Evolutionary conservation across 2,329 filamentous ascomycete genomes (phyloP).

Genomic region (Apiospora marii): DNA sequence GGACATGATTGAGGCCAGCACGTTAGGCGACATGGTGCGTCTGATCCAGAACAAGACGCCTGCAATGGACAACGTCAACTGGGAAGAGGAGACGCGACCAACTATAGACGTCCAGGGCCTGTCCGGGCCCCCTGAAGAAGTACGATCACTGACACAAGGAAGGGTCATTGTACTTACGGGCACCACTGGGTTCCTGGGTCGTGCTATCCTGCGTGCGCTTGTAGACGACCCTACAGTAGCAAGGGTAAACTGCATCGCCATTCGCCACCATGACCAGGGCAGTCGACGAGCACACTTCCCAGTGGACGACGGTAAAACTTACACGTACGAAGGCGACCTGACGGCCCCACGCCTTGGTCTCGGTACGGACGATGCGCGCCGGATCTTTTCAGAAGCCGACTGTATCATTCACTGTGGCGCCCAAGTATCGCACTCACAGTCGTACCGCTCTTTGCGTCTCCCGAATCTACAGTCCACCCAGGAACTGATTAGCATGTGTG

Average conservation of each 20-base stretch:
- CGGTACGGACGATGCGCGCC: background rate
- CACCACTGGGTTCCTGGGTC: constrained; percentile 50
- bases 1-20: background rate
- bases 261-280: too few species aligned
- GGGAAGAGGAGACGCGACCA: background rate
- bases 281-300: too few species aligned
- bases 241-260: constrained; percentile 37
- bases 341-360: constrained; percentile 24
- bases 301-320: too few species aligned
- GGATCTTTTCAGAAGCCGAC: background rate
- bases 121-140: too few species aligned
- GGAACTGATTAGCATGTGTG: constrained; percentile 31
- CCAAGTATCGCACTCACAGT: background rate
- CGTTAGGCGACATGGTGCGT: background rate
- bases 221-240: constrained; percentile 40
- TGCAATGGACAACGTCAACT: background rate
- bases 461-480: constrained; percentile 46
- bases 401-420: background rate
- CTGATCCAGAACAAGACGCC: too few species aligned
- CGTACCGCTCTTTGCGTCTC: constrained; percentile 43
- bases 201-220: constrained; percentile 47
- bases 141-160: too few species aligned
- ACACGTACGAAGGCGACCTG: too few species aligned
- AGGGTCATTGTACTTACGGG: constrained; percentile 47
- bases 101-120: too few species aligned